Conservation (phyloP, 345 rosid species). For the Combretum micranthum region DNA sequence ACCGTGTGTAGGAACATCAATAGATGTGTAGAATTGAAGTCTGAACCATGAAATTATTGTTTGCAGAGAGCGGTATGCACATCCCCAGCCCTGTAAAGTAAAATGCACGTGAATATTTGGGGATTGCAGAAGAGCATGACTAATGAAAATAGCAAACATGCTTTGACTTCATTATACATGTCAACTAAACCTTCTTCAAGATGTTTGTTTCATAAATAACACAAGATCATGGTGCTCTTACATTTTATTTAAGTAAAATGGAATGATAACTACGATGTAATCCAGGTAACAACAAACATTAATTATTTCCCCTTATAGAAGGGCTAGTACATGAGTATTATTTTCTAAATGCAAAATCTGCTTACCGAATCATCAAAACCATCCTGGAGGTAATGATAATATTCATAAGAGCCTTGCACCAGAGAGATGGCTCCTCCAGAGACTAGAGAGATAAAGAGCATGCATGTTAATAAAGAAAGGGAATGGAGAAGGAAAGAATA, state of each 20-base stretch:
- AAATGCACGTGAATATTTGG: constrained; percentile 8
- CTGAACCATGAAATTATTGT: constrained; percentile 94
- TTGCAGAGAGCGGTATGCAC: constrained; percentile 93
- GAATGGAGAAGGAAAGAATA: constrained; percentile 7
- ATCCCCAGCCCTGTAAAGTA: constrained; percentile 84
- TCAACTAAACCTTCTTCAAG: too few species aligned
- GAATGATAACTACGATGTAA: too few species aligned
- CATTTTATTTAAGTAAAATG: neutral
- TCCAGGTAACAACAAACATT: too few species aligned
- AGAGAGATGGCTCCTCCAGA: constrained; percentile 65
- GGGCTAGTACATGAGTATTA: neutral
- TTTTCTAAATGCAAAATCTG: constrained; percentile 14
- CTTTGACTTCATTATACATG: too few species aligned
- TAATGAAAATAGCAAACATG: neutral
- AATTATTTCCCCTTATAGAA: neutral
- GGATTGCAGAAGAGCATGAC: constrained; percentile 6
- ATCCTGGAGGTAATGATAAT: constrained; percentile 91
- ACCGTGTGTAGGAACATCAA: constrained; percentile 90
- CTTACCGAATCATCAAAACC: constrained; percentile 94
- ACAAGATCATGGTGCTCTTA: too few species aligned
- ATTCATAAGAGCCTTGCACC: constrained; percentile 89
- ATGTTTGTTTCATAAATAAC: too few species aligned
- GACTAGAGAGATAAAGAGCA: constrained; percentile 27
- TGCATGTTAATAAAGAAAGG: constrained; percentile 1
- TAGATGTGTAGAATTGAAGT: constrained; percentile 73